Percentiles rank a stretch among this genome's conserved stretches.
phyloP scores from a whole-genome alignment of 148 eudicot species.

The Salicornia ramosissima region DNA sequence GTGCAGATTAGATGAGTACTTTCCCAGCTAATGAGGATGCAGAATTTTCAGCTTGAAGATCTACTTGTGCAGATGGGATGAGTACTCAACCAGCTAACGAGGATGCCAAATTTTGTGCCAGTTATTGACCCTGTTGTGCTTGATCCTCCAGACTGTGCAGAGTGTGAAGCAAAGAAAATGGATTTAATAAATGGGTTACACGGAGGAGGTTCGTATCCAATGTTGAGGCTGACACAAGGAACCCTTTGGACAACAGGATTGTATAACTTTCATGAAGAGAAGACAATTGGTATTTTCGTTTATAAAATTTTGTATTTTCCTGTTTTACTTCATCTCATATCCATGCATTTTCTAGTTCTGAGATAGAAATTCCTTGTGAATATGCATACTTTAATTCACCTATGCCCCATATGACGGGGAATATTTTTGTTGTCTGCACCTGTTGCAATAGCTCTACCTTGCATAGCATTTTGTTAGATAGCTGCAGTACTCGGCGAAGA shows the following conservation, averaged over 20 bases:
- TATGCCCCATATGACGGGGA: no score
- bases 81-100: constrained; percentile 24
- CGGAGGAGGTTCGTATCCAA: constrained; percentile 15
- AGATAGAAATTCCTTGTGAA: no score
- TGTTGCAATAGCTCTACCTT: constrained; percentile 34
- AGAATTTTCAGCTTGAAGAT: no score
- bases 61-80: no score
- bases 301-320: not conserved
- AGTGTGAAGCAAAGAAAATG: constrained; percentile 3
- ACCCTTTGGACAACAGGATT: constrained; percentile 37
- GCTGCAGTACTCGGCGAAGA: constrained; percentile 37
- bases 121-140: constrained; percentile 23
- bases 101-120: no score
- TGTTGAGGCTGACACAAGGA: constrained; percentile 24
- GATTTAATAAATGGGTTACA: constrained; percentile 5
- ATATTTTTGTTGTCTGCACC: constrained; percentile 18
- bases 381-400: no score
- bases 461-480: constrained; percentile 40
- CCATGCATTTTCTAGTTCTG: not conserved
- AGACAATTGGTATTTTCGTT: constrained; percentile 28
- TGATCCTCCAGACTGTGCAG: constrained; percentile 20
- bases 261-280: constrained; percentile 34
- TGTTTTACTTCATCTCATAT: not conserved
- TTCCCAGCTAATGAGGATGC: constrained; percentile 12
- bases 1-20: constrained; percentile 16